Evolutionary conservation across 768 basidiomycete genomes (phyloP), one percentile per base, ranked within the genome.

Genomic region (Kondoa malvinella): DNA sequence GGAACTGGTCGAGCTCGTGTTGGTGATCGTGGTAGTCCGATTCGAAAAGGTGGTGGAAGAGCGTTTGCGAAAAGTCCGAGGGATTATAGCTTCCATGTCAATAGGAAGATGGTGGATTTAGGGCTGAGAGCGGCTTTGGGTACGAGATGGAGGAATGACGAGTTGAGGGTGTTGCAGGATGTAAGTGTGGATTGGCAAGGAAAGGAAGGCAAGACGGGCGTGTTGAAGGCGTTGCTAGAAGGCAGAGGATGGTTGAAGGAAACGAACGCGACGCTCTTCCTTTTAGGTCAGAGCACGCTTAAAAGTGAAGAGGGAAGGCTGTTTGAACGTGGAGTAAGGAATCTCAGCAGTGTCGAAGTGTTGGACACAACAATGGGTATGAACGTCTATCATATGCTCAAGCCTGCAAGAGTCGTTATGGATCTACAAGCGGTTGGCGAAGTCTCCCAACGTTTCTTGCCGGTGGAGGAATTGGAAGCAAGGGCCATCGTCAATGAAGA

Each of bases 51-150:
- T 34, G 95, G 95, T 78, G 95, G 94, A 72, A 83, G 87, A 56
- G 89, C 89, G 3, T 92, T 91, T 69, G 91, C 91, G 1, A 75
- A 74, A 57, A 71, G 69, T 0, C 71, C 71, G 2, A 83, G 91
- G 62, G 88, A 95, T 76, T 96, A 92, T 77, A 85, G 87, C 73
- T 91, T 90, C 25, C 87, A 88, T 71, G 82, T 99, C 40, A 88
- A 89, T n/a, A 83, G 89, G 71, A 96, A 96, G 78, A 87, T 95
- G 72, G 82, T 90, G 56, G 81, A 88, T 73, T 87, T 96, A 85
- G 94, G 92, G 12, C 86, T 96, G 84, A 83, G 88, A 26, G 86
- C 92, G 64, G 92, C 89, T 1, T 77, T 97, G 58, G 90, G 89
- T 71, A 82, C 84, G 57, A 90, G 91, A 77, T 80, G 94, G 75